Percentiles rank a stretch among this genome's conserved stretches.
Evolutionary conservation across 768 basidiomycete genomes (phyloP).

Genomic region (Amanita rubescens): DNA sequence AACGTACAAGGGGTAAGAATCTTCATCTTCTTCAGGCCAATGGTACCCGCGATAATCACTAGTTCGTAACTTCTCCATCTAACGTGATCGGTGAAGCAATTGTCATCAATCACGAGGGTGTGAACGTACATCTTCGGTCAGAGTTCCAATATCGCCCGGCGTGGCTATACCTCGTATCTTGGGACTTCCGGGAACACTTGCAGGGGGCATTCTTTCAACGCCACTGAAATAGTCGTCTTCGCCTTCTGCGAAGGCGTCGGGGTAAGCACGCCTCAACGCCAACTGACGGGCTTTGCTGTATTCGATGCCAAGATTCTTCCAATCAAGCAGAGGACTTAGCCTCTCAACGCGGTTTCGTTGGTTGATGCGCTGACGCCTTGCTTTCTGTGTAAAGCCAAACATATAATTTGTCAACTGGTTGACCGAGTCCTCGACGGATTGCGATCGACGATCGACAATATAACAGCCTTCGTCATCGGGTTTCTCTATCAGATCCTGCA

Average conservation of each 20-base stretch:
- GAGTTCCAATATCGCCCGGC: constrained; percentile 87
- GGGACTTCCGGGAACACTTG: constrained; percentile 85
- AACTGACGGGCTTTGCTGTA: constrained; percentile 94
- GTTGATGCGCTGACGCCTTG: constrained; percentile 95
- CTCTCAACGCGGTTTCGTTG: constrained; percentile 98
- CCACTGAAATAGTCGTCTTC: constrained; percentile 46
- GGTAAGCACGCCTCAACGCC: constrained; percentile 88
- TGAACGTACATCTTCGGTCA: constrained; percentile 68
- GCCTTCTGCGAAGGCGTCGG: constrained; percentile 73
- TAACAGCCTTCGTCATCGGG: constrained; percentile 95
- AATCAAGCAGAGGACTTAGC: constrained; percentile 87
- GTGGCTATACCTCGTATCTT: constrained; percentile 81
- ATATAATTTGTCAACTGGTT: constrained; percentile 72
- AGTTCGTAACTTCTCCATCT: constrained; percentile 84
- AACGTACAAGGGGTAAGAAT: constrained; percentile 82
- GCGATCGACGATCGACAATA: constrained; percentile 87
- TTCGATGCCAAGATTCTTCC: constrained; percentile 97
- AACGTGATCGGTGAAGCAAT: neutral
- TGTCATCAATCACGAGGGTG: neutral
- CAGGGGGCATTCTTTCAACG: constrained; percentile 60
- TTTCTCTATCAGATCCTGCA: constrained; percentile 95
- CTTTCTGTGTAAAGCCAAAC: constrained; percentile 71
- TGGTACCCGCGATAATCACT: constrained; percentile 75
- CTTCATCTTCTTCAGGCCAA: constrained; percentile 75
- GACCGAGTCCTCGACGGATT: constrained; percentile 89